Evolutionary conservation across 192 early-diverging fungal species (phyloP), one percentile per base, ranked within the genome.

Genomic region (Mortierella alpina): DNA sequence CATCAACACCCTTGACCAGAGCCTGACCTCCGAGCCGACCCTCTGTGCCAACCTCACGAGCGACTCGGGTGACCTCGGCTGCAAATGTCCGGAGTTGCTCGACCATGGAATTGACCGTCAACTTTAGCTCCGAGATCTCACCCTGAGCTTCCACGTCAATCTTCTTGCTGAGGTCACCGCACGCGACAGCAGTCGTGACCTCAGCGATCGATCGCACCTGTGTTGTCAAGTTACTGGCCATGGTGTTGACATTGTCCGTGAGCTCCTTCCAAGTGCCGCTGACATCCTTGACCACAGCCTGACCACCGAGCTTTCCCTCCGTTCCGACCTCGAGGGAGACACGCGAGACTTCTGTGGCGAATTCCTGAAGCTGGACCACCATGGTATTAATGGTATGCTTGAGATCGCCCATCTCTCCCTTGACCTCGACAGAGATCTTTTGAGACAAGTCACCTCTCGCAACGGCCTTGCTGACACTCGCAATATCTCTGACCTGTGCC

Each of bases 341-440:
- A 52, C 68, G 68, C 20, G 68, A 60, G n/a, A 69, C 68, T 40
- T 69, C 68, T 11, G 68, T 59, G 18, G 68, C 68, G 39, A 69
- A 69, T 10, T 59, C 31, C n/a, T 59, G 68, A 0, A 69, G 58
- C 10, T 69, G 90, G 59, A 88, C 90, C 11, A 91, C 90, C 88
- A 93, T 90, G 4, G 62, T 82, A 73, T 93, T 93, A n/a, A 93
- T 89, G 5, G 89, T 91, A 7, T 85, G 60, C 61, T 92, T 93
- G 8, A 93, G 84, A 42, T 89, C 88, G 0, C 73, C 65, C 81
- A 93, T 92, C 70, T 91, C 91, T 31, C 92, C 91, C 45, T 84
- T 68, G 3, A 86, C 84, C 40, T 87, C 85, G 1, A 88, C 88
- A 4, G 78, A 83, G 12, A 94, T 88, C 6, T 84, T 83, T 41